Evolutionary conservation across 495 filamentous ascomycete species (phyloP), one percentile per base, ranked within the genome.

Genomic region (Xylaria flabelliformis): DNA sequence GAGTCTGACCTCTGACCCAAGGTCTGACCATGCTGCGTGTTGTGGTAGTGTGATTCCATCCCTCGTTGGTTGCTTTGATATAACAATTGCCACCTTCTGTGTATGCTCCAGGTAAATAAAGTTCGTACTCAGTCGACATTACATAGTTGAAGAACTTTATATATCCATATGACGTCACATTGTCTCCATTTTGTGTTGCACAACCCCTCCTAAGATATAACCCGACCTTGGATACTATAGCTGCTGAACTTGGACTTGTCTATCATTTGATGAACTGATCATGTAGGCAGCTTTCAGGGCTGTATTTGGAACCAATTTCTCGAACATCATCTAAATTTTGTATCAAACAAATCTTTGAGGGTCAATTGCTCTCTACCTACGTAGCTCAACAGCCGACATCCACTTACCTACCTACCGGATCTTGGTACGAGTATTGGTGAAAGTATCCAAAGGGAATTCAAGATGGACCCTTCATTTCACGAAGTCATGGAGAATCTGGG

Each of bases 391-490:
- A 36, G 7, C 29, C 29, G 7, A 29, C 34, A 7, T 0, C 29
- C 21, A 46, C 36, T 29, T 46, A 63, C 21, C 39, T n/a, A 9
- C 46, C 19, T 32, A 26, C 39, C 17, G 17, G 13, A 39, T 61
- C 32, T 17, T 12, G 17, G 32, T 36, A 61, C 58, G 34, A 59
- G 32, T 10, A 39, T 39, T 21, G 17, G 56, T 21, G 12, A 21
- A 12, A 39, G 39, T 17, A 10, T 61, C 34, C 8, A 3, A 1
- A 39, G 3, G 13, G 9, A 36, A 39, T 19, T 65, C 53, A 58
- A 53, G 17, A 70, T 70, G 58, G 68, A 70, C 15, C 68, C 68
- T 34, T 51, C 69, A 2, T 71, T 71, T 42, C 24, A 72, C 21
- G 62, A 67, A 55, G 44, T 58, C 70, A 72, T 72, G 44, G 64